These are phyloP conservation scores for Coemansia aciculifera DNA, from an alignment of 192 early-diverging fungal genomes.

Conservation along the genomic window DNA sequence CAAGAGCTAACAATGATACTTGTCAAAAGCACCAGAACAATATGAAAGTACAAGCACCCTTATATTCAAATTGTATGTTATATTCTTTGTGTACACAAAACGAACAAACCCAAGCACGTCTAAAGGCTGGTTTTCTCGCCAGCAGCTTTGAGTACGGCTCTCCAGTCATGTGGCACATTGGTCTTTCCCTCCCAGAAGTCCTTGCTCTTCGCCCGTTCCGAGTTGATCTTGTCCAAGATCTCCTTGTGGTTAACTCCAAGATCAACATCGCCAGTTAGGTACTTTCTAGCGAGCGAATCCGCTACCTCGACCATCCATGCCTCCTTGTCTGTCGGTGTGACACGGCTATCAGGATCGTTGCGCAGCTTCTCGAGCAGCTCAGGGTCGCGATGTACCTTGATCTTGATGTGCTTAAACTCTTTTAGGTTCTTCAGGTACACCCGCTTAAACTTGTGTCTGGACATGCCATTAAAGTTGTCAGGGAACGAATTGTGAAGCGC, in stretches of 20 bases:
- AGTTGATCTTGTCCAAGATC: slow-evolving; percentile 22
- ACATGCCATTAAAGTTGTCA: slow-evolving; percentile 28
- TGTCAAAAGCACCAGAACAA: background rate
- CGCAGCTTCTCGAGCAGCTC: slow-evolving; percentile 24
- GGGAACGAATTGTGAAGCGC: slow-evolving; percentile 18
- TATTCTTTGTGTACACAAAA: background rate
- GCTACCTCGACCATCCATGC: slow-evolving; percentile 28
- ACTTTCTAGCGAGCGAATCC: slow-evolving; percentile 8
- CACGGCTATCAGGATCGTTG: slow-evolving; percentile 27
- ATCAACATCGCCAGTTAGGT: slow-evolving; percentile 10
- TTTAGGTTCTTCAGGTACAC: slow-evolving; percentile 43
- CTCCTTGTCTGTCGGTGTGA: slow-evolving; percentile 8
- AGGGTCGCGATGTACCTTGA: slow-evolving; percentile 24
- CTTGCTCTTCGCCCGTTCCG: slow-evolving; percentile 38
- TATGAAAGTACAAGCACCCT: background rate
- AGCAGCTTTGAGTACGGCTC: slow-evolving; percentile 21
- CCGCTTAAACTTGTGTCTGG: slow-evolving; percentile 37
- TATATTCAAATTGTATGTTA: background rate
- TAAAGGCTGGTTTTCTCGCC: slow-evolving; percentile 23
- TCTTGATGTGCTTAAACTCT: slow-evolving; percentile 28
- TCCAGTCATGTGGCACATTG: slow-evolving; percentile 52
- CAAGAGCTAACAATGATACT: background rate
- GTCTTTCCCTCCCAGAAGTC: slow-evolving; percentile 50
- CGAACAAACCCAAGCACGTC: background rate
- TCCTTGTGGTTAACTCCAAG: slow-evolving; percentile 8